phyloP scores from a whole-genome alignment of 169 alveolate species.

The Plasmodium fragile region DNA sequence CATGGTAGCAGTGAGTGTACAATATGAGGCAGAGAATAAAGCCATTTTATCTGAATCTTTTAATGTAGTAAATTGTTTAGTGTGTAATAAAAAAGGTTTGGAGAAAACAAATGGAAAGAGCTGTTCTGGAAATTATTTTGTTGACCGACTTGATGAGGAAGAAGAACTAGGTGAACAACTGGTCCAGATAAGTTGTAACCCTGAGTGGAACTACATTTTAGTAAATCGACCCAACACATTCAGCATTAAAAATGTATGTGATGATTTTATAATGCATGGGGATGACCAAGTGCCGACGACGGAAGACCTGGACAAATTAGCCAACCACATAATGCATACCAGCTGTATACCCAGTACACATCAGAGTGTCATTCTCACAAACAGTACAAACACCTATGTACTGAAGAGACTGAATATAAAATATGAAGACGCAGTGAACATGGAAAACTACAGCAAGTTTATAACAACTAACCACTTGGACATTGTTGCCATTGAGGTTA shows the following conservation, averaged over 20 bases:
- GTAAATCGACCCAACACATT: constrained; percentile 38
- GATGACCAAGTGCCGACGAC: constrained; percentile 1
- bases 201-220: constrained; percentile 30
- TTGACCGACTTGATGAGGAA: constrained; percentile 9
- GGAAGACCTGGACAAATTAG: not conserved
- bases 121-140: constrained; percentile 25
- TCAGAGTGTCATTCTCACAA: not conserved
- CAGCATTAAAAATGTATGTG: constrained; percentile 56
- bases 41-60: not conserved
- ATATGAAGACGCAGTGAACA: constrained; percentile 29
- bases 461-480: constrained; percentile 24
- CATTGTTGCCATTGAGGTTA: constrained; percentile 30
- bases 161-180: constrained; percentile 9
- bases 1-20: constrained; percentile 51
- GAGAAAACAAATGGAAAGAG: not conserved
- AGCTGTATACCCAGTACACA: not conserved
- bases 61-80: constrained; percentile 30
- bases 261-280: constrained; percentile 39
- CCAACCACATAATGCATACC: not conserved
- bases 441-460: constrained; percentile 10
- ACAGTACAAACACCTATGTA: constrained; percentile 17
- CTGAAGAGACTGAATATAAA: constrained; percentile 57
- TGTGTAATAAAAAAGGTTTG: not conserved
- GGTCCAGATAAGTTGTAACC: constrained; percentile 20
- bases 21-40: not conserved